phyloP scores from a whole-genome alignment of 306 rosid species.

The Pyrus betulifolia region DNA sequence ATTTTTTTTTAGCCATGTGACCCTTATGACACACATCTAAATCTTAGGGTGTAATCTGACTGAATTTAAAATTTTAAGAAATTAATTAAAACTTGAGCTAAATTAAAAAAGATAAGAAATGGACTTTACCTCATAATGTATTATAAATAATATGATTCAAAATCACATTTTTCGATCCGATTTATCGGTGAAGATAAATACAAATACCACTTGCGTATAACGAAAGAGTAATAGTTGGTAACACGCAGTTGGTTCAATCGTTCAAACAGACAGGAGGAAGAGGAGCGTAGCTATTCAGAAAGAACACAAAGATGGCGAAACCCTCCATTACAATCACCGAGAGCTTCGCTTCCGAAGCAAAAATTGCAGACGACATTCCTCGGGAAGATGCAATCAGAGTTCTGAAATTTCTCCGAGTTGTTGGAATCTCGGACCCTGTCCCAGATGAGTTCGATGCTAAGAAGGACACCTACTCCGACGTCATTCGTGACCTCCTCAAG shows the following conservation, averaged over 20 bases:
- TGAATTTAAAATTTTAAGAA: too few relatives aligned
- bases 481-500: slow-evolving; percentile 17
- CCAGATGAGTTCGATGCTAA: slow-evolving; percentile 21
- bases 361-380: slow-evolving; percentile 17
- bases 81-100: too few relatives aligned
- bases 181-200: too few relatives aligned
- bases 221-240: too few relatives aligned
- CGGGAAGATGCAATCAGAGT: neutral
- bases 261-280: too few relatives aligned
- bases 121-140: fast-evolving
- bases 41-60: too few relatives aligned
- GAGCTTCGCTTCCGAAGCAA: slow-evolving; percentile 8
- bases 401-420: neutral
- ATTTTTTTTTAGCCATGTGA: too few relatives aligned
- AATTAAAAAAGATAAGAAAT: fast-evolving
- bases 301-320: slow-evolving; percentile 8
- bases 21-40: too few relatives aligned
- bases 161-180: fast-evolving
- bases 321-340: neutral
- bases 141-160: too few relatives aligned
- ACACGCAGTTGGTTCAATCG: too few relatives aligned
- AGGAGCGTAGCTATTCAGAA: too few relatives aligned
- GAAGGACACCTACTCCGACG: slow-evolving; percentile 21
- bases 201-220: too few relatives aligned
- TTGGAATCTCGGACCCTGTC: slow-evolving; percentile 11